phyloP scores from a whole-genome alignment of 192 early-diverging fungal genomes.

The Coemansia sp. region DNA sequence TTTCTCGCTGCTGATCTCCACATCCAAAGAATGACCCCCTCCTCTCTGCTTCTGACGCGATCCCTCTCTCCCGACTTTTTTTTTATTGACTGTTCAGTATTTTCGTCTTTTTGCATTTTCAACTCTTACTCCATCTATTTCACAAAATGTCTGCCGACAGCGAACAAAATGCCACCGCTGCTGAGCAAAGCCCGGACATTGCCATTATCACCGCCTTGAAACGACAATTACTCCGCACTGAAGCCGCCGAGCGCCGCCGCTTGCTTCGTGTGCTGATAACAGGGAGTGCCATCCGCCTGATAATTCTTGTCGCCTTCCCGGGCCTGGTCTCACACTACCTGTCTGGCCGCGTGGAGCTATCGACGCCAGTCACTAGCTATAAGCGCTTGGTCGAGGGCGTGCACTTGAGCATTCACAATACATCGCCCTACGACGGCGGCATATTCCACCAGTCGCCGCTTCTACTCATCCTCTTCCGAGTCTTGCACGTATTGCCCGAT shows the following conservation, averaged over 20 bases:
- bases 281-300: constrained; percentile 36
- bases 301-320: constrained; percentile 55
- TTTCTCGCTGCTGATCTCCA: neutral
- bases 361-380: constrained; percentile 88
- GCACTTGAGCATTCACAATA: constrained; percentile 70
- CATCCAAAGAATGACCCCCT: neutral
- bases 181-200: neutral
- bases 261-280: constrained; percentile 20
- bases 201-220: neutral
- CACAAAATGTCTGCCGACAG: constrained; percentile 8
- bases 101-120: neutral
- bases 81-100: neutral
- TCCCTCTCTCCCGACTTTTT: neutral
- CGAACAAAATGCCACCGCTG: neutral
- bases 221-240: constrained; percentile 1
- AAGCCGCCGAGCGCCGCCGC: constrained; percentile 20
- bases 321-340: constrained; percentile 51
- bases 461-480: constrained; percentile 73
- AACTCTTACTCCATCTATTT: neutral
- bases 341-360: constrained; percentile 70
- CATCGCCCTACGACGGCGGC: constrained; percentile 88
- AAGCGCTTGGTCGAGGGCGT: constrained; percentile 88
- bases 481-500: constrained; percentile 61
- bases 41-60: neutral
- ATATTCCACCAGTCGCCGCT: constrained; percentile 91